Evolutionary conservation across 2,329 filamentous ascomycete genomes (phyloP), one percentile per base, ranked within the genome.

Genomic region (Acrodontium crateriforme): DNA sequence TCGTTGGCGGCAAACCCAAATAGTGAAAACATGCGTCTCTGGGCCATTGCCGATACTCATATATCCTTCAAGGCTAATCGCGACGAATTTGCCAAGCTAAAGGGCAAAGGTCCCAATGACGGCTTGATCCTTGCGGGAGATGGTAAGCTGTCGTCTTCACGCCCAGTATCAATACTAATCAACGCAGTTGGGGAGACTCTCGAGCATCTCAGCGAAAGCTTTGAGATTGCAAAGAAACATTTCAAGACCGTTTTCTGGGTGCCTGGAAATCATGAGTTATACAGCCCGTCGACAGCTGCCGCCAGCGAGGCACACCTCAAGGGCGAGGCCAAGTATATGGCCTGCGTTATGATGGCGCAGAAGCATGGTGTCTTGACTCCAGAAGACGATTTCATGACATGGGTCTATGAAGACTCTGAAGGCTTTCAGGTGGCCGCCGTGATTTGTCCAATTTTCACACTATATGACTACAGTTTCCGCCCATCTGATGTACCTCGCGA

Each of bases 391-490:
- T 71, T 56, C 38, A 52, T 55, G 18, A 48, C 59, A 13, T 71
- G 67, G 67, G 36, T 41, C 5, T 52, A 51, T 34, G 36, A 39
- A 13, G 39, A 41, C 18, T 34, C 38, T 3, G 55, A 67, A 4
- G 66, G 63, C n/a, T 55, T 59, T 6, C 62, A 59, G 13, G 54
- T 55, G 3, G 60, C 60, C 4, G 62, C 53, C 5, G 34, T 71
- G 19, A 58, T 72, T 21, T 65, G 62, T 17, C 68, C 64, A 17
- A 59, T 69, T 27, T 72, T 71, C 53, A 70, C 67, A 1, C 52
- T 72, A 9, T 72, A 71, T 53, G 68, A 72, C 49, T 72, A 72
- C 49, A 65, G 57, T 35, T 72, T 71, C 46, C 55, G 67, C 0
- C 68, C 68, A 0, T 52, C 46, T 2, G 40, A 65, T 24, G 57